Evolutionary conservation across 2,329 filamentous ascomycete genomes (phyloP).

Genomic region (Fusarium paranaense): DNA sequence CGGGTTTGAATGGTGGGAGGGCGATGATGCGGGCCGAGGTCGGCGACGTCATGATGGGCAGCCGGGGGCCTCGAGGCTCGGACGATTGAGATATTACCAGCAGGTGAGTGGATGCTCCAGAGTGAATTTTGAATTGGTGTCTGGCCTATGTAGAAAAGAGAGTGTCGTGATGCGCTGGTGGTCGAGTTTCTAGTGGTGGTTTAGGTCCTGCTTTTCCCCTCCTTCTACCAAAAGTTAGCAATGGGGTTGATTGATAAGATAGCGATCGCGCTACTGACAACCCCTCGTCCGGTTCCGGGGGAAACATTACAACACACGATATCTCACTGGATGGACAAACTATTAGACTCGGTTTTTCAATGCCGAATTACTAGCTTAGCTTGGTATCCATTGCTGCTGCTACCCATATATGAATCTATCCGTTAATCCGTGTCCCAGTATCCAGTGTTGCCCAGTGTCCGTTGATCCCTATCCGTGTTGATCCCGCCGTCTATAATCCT

Average conservation of each 20-base stretch:
- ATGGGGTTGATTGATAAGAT: slow-evolving; percentile 40
- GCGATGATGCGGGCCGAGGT: slow-evolving; percentile 53
- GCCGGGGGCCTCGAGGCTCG: neutral
- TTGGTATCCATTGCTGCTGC: neutral
- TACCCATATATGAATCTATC: neutral
- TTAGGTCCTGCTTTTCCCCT: slow-evolving; percentile 24
- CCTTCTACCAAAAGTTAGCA: slow-evolving; percentile 30
- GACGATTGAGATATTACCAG: neutral
- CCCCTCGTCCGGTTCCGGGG: slow-evolving; percentile 27
- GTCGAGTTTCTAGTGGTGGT: slow-evolving; percentile 3
- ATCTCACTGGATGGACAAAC: slow-evolving; percentile 5
- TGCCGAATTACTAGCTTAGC: neutral
- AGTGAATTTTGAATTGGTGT: neutral
- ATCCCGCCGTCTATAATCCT: neutral
- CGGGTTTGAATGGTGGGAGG: slow-evolving; percentile 64
- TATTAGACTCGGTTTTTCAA: neutral
- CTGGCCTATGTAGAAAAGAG: neutral
- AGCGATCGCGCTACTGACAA: slow-evolving; percentile 15
- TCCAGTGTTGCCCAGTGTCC: neutral
- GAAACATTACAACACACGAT: neutral
- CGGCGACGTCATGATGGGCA: slow-evolving; percentile 40
- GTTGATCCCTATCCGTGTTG: neutral
- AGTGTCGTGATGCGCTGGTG: slow-evolving; percentile 5
- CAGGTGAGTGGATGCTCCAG: neutral
- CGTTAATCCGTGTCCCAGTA: neutral